Percentiles rank a stretch among this genome's conserved stretches.
phyloP scores from a whole-genome alignment of 2,329 filamentous ascomycete genomes.

The Drechslera avenae region DNA sequence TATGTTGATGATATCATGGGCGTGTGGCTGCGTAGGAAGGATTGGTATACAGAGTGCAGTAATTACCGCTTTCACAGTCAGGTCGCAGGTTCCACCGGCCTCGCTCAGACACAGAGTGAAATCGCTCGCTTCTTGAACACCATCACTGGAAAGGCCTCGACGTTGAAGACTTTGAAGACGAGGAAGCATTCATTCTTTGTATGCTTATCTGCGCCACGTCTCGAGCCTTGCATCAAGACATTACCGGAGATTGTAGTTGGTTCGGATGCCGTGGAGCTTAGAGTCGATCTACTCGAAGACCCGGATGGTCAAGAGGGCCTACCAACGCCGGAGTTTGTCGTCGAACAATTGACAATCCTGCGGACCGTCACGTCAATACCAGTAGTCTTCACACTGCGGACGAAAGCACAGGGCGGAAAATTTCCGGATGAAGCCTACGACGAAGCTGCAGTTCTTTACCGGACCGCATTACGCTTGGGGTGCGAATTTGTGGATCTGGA shows the following conservation, averaged over 20 bases:
- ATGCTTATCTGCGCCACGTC: conserved; percentile 80
- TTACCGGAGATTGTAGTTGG: conserved; percentile 79
- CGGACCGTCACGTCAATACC: conserved; percentile 74
- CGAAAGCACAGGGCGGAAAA: conserved; percentile 80
- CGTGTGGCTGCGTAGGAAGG: conserved; percentile 86
- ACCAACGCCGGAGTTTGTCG: conserved; percentile 74
- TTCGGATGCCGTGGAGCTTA: conserved; percentile 88
- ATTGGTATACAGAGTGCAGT: conserved; percentile 90
- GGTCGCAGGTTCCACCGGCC: conserved; percentile 57
- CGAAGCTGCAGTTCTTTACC: conserved; percentile 76
- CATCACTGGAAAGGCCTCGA: conserved; percentile 65
- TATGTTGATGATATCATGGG: conserved; percentile 91
- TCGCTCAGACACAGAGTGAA: conserved; percentile 65
- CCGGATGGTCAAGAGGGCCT: conserved; percentile 62
- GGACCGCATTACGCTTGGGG: conserved; percentile 77
- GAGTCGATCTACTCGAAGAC: conserved; percentile 88
- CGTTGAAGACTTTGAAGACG: conserved; percentile 64
- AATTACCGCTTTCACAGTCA: conserved; percentile 93
- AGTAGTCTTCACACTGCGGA: conserved; percentile 91
- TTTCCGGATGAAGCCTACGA: conserved; percentile 79
- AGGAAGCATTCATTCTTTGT: conserved; percentile 85
- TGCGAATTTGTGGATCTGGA: conserved; percentile 94
- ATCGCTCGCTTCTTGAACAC: conserved; percentile 74
- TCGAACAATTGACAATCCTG: conserved; percentile 79
- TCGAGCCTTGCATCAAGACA: conserved; percentile 66